These are phyloP conservation scores for Zopfia rhizophila DNA, from an alignment of 2,329 filamentous ascomycete genomes.

Conservation along the genomic window DNA sequence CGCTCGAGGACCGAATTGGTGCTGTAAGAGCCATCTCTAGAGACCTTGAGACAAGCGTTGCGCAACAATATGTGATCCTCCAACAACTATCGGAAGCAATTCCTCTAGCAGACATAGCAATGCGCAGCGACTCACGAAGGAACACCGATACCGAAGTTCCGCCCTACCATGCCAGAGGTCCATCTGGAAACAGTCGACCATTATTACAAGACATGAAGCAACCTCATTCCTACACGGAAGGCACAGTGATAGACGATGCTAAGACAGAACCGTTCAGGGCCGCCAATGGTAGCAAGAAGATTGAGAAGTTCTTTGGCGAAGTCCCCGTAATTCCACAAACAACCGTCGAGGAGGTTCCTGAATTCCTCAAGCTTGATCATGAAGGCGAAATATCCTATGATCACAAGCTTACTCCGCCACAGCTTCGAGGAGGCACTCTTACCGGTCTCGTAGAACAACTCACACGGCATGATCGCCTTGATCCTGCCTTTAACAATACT, in stretches of 20 bases:
- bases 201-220: constrained; percentile 64
- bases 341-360: constrained; percentile 79
- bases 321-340: constrained; percentile 58
- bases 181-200: constrained; percentile 53
- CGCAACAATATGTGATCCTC: constrained; percentile 87
- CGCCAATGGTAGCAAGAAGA: constrained; percentile 58
- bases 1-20: constrained; percentile 85
- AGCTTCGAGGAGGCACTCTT: constrained; percentile 88
- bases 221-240: constrained; percentile 75
- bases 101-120: constrained; percentile 53
- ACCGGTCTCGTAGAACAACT: constrained; percentile 92
- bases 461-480: constrained; percentile 93
- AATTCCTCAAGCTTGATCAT: constrained; percentile 85
- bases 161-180: constrained; percentile 39
- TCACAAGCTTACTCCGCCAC: constrained; percentile 76
- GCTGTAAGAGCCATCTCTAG: constrained; percentile 80
- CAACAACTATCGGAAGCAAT: constrained; percentile 88
- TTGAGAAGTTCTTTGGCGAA: constrained; percentile 64
- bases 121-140: constrained; percentile 50
- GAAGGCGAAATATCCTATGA: constrained; percentile 93
- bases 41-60: constrained; percentile 85
- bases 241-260: constrained; percentile 48
- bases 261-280: constrained; percentile 50
- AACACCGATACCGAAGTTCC: constrained; percentile 51
- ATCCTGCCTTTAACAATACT: constrained; percentile 96